Percentiles rank a stretch among this genome's conserved stretches.
These are phyloP conservation scores for Eucalyptus leucophloia DNA, from an alignment of 345 rosid species.

Conservation along the genomic window DNA sequence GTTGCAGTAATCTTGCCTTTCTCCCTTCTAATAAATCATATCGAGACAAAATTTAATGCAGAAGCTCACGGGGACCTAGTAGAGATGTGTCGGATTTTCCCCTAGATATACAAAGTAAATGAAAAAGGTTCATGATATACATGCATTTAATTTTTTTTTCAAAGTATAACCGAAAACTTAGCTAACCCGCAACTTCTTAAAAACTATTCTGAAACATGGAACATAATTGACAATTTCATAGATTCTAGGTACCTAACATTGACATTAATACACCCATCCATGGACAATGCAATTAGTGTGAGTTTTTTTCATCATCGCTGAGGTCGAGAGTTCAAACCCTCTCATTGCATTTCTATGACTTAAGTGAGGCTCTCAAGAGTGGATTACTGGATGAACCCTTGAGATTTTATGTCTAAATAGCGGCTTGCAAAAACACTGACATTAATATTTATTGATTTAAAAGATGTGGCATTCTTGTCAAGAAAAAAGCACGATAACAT, in stretches of 20 bases:
- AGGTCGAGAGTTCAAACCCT: too few relatives aligned
- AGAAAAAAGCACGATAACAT: neutral
- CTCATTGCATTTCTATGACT: too few relatives aligned
- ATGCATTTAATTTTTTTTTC: neutral
- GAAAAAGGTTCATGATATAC: neutral
- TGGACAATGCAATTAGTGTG: fast-evolving
- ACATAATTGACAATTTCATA: neutral
- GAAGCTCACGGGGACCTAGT: neutral
- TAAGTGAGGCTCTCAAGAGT: too few relatives aligned
- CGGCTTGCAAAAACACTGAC: too few relatives aligned
- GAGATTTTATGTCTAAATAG: too few relatives aligned
- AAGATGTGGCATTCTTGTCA: neutral
- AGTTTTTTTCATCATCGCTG: too few relatives aligned
- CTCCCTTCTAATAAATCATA: neutral
- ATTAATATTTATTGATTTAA: too few relatives aligned
- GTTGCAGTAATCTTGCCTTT: neutral
- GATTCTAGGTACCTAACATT: neutral
- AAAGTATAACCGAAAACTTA: neutral
- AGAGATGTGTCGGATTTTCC: neutral
- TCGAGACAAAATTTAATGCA: neutral
- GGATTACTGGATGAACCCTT: too few relatives aligned
- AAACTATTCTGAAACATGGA: neutral
- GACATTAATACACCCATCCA: too few relatives aligned
- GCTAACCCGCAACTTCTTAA: neutral
- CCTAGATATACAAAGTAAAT: neutral